These are phyloP conservation scores for Solanum pinnatisectum DNA, from an alignment of 257 asterid species.

Conservation along the genomic window DNA sequence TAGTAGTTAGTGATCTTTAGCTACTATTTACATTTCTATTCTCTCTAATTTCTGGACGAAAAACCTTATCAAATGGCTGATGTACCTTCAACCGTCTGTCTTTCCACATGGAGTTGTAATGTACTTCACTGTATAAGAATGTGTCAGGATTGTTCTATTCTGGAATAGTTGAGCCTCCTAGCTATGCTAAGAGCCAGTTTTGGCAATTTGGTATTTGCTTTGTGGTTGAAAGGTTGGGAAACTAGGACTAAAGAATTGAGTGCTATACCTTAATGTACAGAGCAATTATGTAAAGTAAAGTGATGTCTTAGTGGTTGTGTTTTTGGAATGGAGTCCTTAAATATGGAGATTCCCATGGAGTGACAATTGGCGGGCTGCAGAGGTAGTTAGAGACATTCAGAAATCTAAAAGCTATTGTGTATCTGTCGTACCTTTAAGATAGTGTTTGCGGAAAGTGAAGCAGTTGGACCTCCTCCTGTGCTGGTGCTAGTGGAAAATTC, in stretches of 20 bases:
- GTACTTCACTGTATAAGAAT: background rate
- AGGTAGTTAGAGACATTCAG: background rate
- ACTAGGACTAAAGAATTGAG: background rate
- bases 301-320: background rate
- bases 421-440: background rate
- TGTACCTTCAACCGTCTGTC: background rate
- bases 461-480: background rate
- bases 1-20: background rate
- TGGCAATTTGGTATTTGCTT: background rate
- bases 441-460: background rate
- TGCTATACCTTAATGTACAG: background rate
- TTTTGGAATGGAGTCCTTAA: background rate
- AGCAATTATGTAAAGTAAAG: background rate
- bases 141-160: background rate
- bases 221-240: background rate
- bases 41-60: background rate
- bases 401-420: background rate
- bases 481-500: background rate
- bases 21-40: background rate
- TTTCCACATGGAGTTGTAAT: background rate
- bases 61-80: background rate
- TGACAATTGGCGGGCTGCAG: background rate
- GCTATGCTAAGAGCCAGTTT: background rate
- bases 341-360: background rate
- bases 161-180: background rate